Percentiles rank a stretch among this genome's conserved stretches.
Conservation (phyloP, 805 yeast species). For the Sugiyamaella chiloensis region DNA sequence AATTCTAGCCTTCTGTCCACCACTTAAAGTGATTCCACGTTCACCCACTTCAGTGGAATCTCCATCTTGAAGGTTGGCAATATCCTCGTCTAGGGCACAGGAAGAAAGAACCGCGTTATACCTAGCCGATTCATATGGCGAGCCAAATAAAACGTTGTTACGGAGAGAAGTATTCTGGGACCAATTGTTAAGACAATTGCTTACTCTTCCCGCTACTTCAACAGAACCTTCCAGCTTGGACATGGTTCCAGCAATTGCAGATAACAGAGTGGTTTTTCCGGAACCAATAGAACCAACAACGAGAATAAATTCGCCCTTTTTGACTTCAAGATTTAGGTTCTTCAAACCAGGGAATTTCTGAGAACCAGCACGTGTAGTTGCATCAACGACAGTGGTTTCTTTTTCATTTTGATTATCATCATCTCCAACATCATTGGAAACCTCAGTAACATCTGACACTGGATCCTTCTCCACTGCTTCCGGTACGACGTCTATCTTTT, state of each 20-base stretch:
- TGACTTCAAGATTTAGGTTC: constrained; percentile 48
- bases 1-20: constrained; percentile 84
- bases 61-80: constrained; percentile 63
- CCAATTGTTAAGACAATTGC: constrained; percentile 63
- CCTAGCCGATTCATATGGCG: constrained; percentile 43
- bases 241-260: constrained; percentile 67
- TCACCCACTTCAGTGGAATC: constrained; percentile 80
- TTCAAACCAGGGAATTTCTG: constrained; percentile 29
- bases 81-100: constrained; percentile 63
- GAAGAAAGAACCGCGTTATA: constrained; percentile 54
- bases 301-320: constrained; percentile 60
- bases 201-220: constrained; percentile 46
- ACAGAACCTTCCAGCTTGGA: constrained; percentile 47
- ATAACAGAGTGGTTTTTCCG: constrained; percentile 64
- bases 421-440: constrained; percentile 25
- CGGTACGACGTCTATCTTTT: constrained; percentile 21
- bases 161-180: constrained; percentile 66
- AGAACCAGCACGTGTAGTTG: constrained; percentile 24
- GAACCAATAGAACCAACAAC: constrained; percentile 70
- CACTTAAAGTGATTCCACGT: constrained; percentile 76
- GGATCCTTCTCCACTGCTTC: background rate
- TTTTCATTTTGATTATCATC: constrained; percentile 48
- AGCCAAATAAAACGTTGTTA: constrained; percentile 70
- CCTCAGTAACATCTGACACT: background rate
- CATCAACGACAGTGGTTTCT: constrained; percentile 23